A percentile compares a stretch with the other conserved stretches of the same genome.
Conservation (phyloP, 73 alveolate species). For the Blepharisma stoltei region DNA sequence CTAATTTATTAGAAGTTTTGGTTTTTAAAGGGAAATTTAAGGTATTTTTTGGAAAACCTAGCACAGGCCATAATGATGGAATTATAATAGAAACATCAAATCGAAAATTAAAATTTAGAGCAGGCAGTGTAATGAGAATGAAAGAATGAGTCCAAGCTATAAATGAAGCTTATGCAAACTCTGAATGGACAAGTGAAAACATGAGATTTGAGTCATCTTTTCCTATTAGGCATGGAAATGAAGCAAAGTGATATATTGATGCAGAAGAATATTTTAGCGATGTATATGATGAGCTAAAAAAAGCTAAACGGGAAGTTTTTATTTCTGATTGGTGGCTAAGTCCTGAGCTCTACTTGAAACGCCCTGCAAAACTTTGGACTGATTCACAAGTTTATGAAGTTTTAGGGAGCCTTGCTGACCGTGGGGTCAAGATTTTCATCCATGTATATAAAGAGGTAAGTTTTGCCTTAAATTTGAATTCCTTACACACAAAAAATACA, state of each 20-base stretch:
- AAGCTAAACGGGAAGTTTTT: conserved; percentile 66
- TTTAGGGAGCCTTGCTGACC: conserved; percentile 62
- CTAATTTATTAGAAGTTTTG: conserved; percentile 16
- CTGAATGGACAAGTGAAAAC: conserved; percentile 9
- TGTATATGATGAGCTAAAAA: conserved; percentile 19
- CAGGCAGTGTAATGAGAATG: not conserved
- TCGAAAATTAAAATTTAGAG: conserved; percentile 1
- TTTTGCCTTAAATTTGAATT: conserved; percentile 71
- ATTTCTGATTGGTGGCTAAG: conserved; percentile 94
- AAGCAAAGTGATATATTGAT: conserved; percentile 45
- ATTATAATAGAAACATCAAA: not conserved
- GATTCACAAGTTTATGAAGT: conserved; percentile 13
- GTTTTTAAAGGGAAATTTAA: conserved; percentile 18
- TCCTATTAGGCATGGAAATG: conserved; percentile 43
- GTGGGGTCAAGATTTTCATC: conserved; percentile 83
- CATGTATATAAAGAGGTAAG: conserved; percentile 70
- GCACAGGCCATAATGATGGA: conserved; percentile 31
- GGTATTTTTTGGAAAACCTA: not conserved
- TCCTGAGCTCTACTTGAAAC: conserved; percentile 71
- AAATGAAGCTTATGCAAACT: conserved; percentile 10
- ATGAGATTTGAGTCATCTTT: conserved; percentile 47
- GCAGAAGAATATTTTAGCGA: conserved; percentile 51
- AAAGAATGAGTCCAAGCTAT: conserved; percentile 24
- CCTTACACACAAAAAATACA: conserved; percentile 64
- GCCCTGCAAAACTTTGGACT: conserved; percentile 40